Evolutionary conservation across 2,329 filamentous ascomycete genomes (phyloP).

Genomic region (Fusarium camptoceras): DNA sequence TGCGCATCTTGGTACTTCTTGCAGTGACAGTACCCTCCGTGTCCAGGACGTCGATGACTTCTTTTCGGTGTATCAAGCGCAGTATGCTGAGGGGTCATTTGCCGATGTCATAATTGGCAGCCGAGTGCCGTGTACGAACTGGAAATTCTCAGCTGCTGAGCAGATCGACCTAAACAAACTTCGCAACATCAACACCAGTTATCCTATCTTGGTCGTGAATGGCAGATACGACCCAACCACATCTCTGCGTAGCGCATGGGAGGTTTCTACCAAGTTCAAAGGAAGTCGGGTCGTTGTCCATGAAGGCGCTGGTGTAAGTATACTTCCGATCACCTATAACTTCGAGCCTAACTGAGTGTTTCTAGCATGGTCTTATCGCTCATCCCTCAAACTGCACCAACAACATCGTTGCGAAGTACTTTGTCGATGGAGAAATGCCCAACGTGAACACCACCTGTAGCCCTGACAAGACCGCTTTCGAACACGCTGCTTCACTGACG

Average conservation of each 20-base stretch:
- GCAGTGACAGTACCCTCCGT: not conserved
- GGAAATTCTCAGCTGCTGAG: conserved; percentile 3
- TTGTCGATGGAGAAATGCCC: not conserved
- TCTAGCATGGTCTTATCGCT: not conserved
- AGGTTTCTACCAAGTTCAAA: not conserved
- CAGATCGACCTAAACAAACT: not conserved
- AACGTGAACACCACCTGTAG: conserved; percentile 3
- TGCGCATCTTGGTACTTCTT: not conserved
- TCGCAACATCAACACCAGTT: not conserved
- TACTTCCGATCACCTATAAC: accelerated
- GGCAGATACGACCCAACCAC: conserved; percentile 2
- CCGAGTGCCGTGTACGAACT: not conserved
- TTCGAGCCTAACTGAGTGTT: not conserved
- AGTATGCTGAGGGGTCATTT: not conserved
- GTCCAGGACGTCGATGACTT: not conserved
- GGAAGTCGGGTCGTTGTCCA: conserved; percentile 14
- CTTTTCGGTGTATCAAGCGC: conserved; percentile 17
- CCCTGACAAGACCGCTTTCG: not conserved
- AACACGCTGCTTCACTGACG: not conserved
- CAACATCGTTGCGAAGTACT: not conserved
- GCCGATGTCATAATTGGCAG: not conserved
- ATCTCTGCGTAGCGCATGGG: not conserved
- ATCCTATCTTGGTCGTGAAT: not conserved
- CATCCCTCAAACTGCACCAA: conserved; percentile 12
- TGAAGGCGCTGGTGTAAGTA: conserved; percentile 12